A percentile compares a stretch with the other conserved stretches of the same genome.
phyloP scores from a whole-genome alignment of 208 protist genomes.

The Crithidia fasciculata region DNA sequence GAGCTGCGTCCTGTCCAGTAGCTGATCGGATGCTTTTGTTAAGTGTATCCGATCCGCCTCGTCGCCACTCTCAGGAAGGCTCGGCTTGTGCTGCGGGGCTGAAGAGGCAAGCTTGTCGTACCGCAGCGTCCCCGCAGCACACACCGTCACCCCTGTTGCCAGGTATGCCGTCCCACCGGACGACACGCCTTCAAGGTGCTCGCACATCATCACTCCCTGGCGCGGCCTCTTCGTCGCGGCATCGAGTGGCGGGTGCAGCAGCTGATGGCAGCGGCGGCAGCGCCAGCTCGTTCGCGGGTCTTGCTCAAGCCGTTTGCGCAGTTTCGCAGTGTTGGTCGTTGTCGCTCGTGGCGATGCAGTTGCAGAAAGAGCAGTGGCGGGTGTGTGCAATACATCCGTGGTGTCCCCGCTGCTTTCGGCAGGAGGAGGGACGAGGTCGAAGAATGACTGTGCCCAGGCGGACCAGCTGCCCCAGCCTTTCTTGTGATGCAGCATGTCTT shows the following conservation, averaged over 20 bases:
- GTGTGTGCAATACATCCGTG: no score
- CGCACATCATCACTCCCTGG: constrained; percentile 40
- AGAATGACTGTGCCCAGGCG: constrained; percentile 62
- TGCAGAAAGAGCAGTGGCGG: neutral
- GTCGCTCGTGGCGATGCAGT: neutral
- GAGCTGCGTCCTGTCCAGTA: neutral
- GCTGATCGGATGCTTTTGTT: neutral
- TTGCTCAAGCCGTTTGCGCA: constrained; percentile 23
- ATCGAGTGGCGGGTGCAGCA: constrained; percentile 41
- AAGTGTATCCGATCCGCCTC: no score
- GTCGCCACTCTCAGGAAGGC: no score
- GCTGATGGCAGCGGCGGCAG: constrained; percentile 42
- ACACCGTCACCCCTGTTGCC: constrained; percentile 30
- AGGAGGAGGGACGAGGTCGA: constrained; percentile 23
- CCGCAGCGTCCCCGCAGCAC: constrained; percentile 23
- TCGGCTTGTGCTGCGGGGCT: no score
- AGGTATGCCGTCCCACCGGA: constrained; percentile 28
- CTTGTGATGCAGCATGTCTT: neutral
- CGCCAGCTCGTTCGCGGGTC: constrained; percentile 40
- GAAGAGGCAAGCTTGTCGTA: constrained; percentile 5
- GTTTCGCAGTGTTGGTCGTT: constrained; percentile 16
- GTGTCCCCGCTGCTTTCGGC: no score
- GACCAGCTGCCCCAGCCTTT: constrained; percentile 51
- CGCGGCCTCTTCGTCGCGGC: constrained; percentile 42
- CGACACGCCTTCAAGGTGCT: constrained; percentile 48